Base-by-base conservation (phyloP, 108 stramenopile genomes). In the Aurantiochytrium sp. region DNA sequence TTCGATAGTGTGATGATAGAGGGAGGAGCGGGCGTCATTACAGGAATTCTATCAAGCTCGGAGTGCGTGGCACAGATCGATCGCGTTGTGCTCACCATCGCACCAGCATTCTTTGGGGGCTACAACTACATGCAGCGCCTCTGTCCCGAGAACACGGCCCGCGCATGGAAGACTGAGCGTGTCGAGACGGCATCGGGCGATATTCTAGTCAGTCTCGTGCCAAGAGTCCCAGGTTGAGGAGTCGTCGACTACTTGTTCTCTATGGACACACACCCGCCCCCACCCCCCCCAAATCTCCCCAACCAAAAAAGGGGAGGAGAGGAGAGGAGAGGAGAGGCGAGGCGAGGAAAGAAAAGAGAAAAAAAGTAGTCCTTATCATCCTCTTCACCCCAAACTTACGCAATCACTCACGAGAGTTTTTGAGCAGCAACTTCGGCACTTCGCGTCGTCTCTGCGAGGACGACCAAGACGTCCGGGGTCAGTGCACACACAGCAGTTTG, bases 61-160 rank as follows among this genome's bases (percentile, higher is more conserved):
- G 64, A n/a, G 23, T 60, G 88, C 60, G 60, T 45, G 14, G 88
- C 19, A 42, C 88, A 55, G 49, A 60, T 88, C 5, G 60, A 88
- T 44, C 19, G 53, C 28, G 88, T 88, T 35, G 64, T 88, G 28
- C 60, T 88, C n/a, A 88, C 88, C 44, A 59, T 88, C 47, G 88
- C 88, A 16, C 88, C 88, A 44, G 19, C n/a, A 2, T 88, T 88
- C 88, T 35, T 88, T 21, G 88, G 88, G 5, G 88, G 88, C n/a
- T 19, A 19, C 6, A 83, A 83, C 28, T 47, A 47, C 49, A 83
- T 83, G 45, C 76, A 83, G 76, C 45, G 28, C 45, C 76, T 53
- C 25, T 14, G 18, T 16, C 51, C 76, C 18, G 76, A 83, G 51
- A 28, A 12, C n/a, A 53, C 28, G 76, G 51, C 25, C 19, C 45